Evolutionary conservation across 2,329 filamentous ascomycete genomes (phyloP).

Genomic region (Emmonsiellopsis sp.): DNA sequence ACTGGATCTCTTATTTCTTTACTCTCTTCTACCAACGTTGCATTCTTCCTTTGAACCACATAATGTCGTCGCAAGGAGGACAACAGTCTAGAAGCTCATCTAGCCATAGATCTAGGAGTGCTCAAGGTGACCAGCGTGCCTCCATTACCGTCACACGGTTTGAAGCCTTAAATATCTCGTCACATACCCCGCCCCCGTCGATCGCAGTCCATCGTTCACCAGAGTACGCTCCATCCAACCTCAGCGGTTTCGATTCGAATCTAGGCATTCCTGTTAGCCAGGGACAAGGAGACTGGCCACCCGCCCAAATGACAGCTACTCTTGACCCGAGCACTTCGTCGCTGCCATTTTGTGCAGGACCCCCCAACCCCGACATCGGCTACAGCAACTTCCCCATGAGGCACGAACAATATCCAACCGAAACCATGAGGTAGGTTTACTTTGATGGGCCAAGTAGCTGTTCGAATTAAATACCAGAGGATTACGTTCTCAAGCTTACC

Average conservation of each 20-base stretch:
- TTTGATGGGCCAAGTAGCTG: neutral
- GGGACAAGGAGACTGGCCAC: neutral
- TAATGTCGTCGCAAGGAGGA: neutral
- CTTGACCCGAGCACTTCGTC: neutral
- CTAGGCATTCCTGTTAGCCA: neutral
- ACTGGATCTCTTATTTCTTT: neutral
- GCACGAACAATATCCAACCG: neutral
- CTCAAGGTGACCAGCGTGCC: conserved; percentile 1
- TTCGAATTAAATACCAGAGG: neutral
- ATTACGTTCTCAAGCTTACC: neutral
- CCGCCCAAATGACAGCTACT: conserved; percentile 1
- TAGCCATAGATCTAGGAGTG: conserved; percentile 30
- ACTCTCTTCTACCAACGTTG: neutral
- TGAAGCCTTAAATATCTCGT: conserved; percentile 7
- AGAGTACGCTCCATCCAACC: conserved; percentile 4
- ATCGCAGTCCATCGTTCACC: conserved; percentile 5
- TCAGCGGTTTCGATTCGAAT: conserved; percentile 3
- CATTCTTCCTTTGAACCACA: neutral
- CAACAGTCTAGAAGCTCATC: conserved; percentile 20
- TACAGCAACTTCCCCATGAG: neutral
- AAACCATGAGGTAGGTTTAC: conserved; percentile 1
- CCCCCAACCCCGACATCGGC: neutral
- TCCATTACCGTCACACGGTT: conserved; percentile 6
- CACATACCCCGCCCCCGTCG: conserved; percentile 7
- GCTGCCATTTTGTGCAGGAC: neutral